These are phyloP conservation scores for Combretum micranthum DNA, from an alignment of 345 rosid genomes.

Conservation along the genomic window DNA sequence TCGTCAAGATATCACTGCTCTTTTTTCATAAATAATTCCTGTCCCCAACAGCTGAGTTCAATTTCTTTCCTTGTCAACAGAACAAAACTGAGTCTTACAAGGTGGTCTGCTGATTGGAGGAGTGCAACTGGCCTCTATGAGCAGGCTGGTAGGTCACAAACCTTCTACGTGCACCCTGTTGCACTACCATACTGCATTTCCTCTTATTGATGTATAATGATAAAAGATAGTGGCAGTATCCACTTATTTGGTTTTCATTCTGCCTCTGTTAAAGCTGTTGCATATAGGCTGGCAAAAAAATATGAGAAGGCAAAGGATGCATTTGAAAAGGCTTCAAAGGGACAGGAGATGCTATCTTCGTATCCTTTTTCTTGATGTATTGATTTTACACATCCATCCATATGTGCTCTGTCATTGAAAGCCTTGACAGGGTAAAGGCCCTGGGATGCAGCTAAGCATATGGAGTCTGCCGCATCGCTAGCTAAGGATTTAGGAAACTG, in stretches of 20 bases:
- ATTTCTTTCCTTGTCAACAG: constrained; percentile 20
- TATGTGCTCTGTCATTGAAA: constrained; percentile 10
- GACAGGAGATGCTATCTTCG: constrained; percentile 92
- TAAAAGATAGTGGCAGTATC: too few species aligned
- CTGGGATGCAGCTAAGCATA: constrained; percentile 97
- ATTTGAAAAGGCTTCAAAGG: constrained; percentile 84
- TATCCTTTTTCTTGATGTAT: constrained; percentile 36
- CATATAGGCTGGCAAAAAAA: constrained; percentile 59
- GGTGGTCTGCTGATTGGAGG: constrained; percentile 98
- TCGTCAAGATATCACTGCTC: background rate
- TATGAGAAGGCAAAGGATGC: constrained; percentile 72
- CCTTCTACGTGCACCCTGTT: too few species aligned
- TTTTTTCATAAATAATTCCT: background rate
- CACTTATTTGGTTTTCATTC: background rate
- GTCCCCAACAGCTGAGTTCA: background rate
- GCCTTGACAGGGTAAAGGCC: constrained; percentile 60
- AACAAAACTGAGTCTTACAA: constrained; percentile 81
- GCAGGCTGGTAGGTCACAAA: constrained; percentile 57
- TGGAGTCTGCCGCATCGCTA: constrained; percentile 80
- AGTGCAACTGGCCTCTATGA: constrained; percentile 76
- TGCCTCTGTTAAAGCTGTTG: constrained; percentile 44
- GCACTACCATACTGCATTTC: too few species aligned
- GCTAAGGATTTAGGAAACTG: constrained; percentile 85
- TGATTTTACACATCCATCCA: constrained; percentile 2
- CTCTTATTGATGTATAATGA: too few species aligned